Base-by-base conservation (phyloP, 768 basidiomycete species). In the Saitozyma podzolica region DNA sequence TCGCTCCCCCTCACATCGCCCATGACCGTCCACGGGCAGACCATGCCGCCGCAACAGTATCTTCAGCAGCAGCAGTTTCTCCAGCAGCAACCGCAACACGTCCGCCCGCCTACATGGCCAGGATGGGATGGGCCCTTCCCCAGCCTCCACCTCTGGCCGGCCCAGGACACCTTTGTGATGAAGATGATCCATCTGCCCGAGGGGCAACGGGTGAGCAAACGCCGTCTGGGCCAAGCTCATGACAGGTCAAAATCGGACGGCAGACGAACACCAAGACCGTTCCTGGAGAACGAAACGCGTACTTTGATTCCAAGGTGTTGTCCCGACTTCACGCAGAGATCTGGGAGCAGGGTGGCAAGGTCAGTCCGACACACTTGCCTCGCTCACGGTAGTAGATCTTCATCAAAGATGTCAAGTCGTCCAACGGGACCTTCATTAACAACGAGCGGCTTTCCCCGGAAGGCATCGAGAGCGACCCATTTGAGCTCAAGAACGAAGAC, bases 351-450 rank as follows among this genome's bases (percentile, higher is more conserved):
- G 83, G 80, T 49, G 87, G 86, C 51, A 95, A 95, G 86, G 93
- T 92, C 54, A 54, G 83, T 52, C 37, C 37, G 49, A 40, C 48
- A 10, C 20, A 8, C 39, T 41, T n/a, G 8, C 6, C n/a, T 6
- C 39, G 16, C 41, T 60, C 50, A 47, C 41, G 8, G 5, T 60
- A 97, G 5, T 60, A 97, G 92, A 93, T 98, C 80, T 95, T 82
- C 83, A 98, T 99, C 84, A 95, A 92, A 81, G 96, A 98, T 80
- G 92, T 97, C 76, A 95, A 95, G 83, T 92, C 90, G 67, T 93
- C 91, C 0, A 99, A 99, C 67, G 96, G 96, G 1, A 99, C 96
- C 7, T 99, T 98, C 78, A 93, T 99, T 78, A 97, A 99, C 71
- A 88, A 91, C 60, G 92, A 98, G 68, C 85, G 96, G 47, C 86